Conservation (phyloP, 164 flowering plant genomes). For the grape (Vitis vinifera) region DNA sequence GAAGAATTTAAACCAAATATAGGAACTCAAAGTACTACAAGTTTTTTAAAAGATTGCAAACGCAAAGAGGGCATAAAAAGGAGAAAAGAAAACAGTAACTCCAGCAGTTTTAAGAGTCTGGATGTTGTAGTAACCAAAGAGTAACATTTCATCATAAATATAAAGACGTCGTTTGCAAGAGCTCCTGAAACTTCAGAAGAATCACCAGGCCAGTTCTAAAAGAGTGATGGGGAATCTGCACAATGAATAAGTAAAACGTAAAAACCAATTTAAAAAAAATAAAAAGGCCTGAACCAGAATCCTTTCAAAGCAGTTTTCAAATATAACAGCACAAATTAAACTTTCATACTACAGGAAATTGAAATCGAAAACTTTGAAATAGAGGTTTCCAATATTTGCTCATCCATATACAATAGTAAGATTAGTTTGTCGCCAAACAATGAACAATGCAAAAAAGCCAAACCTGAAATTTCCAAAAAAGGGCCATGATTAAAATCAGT, state of each 20-base stretch:
- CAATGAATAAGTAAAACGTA: constrained; percentile 35
- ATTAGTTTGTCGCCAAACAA: not conserved
- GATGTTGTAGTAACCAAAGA: constrained; percentile 26
- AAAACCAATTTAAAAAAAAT: constrained; percentile 23
- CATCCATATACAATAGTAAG: not conserved
- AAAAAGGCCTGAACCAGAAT: constrained; percentile 12
- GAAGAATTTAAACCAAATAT: constrained; percentile 22
- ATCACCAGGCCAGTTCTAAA: constrained; percentile 53
- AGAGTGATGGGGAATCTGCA: constrained; percentile 52
- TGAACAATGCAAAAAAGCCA: not conserved
- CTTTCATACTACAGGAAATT: not conserved
- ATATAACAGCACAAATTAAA: not conserved
- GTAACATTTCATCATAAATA: constrained; percentile 31
- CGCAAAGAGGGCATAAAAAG: constrained; percentile 1
- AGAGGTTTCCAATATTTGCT: not conserved
- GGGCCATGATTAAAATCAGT: not conserved
- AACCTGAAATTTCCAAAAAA: not conserved
- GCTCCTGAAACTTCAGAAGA: constrained; percentile 61
- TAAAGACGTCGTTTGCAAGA: constrained; percentile 42
- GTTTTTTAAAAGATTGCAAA: constrained; percentile 11
- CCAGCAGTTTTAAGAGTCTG: constrained; percentile 25
- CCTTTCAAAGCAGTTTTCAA: constrained; percentile 6
- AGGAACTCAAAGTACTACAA: constrained; percentile 22
- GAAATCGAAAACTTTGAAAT: not conserved
- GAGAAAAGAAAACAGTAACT: constrained; percentile 21